Base-by-base conservation (phyloP, 192 early-diverging fungal genomes). In the Chytriomyces confervae region DNA sequence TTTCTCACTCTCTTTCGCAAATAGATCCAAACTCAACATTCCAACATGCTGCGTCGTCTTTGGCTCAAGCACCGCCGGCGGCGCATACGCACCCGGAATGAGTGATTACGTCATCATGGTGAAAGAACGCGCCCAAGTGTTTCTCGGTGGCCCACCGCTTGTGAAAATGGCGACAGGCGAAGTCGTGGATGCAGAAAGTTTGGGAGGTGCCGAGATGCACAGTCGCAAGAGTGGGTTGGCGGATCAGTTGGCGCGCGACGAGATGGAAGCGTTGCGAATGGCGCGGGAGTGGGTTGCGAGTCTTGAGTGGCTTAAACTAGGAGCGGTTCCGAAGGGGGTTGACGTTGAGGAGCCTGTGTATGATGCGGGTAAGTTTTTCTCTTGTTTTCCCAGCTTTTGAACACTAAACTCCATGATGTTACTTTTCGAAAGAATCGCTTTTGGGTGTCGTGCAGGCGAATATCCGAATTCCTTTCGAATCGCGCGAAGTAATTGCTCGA, bases 191-290 rank as follows among this genome's bases (percentile, higher is more conserved):
- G 88, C 88, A 2, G 91, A 91, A 70, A 84, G 84, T 61, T 75
- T 91, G 6, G 91, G 91, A 75, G 91, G 91, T 20, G 91, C 89
- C n/a, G 87, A 89, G 62, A 91, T 91, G 91, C 91, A 91, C 79
- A 86, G 86, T 49, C 84, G 91, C 27, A 86, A 86, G 67, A 89
- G 88, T n/a, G 80, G 88, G 62, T 83, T 92, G 10, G 86, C 87
- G 45, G 91, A 92, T 80, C 88, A 88, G 65, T 66, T 92, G 13
- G 91, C 91, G 6, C 76, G 78, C 62, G 88, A 91, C 69, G 91
- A 92, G 70, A 71, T 81, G 61, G 87, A 90, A 50, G 91, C 89
- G 69, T 86, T 92, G 50, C 75, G 86, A 2, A 90, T 89, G 81
- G 89, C 91, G 36, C 82, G 91, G 20, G 91, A 92, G 72, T 92